Conservation (phyloP, 2,329 filamentous ascomycete genomes). For the Coniochaeta sp. region DNA sequence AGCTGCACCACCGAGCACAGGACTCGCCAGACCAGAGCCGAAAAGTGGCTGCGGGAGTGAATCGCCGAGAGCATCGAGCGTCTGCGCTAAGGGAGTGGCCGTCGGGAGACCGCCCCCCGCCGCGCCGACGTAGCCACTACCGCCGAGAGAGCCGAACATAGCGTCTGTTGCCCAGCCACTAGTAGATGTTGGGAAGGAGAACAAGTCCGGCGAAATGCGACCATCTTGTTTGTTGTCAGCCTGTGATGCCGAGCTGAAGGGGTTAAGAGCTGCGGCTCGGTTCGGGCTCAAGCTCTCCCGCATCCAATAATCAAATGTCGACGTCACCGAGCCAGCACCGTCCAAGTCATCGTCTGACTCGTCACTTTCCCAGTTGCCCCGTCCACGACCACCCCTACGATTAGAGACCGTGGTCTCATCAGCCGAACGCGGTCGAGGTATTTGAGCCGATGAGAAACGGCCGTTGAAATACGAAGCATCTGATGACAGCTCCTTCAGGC, state of each 20-base stretch:
- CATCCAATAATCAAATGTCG: slow-evolving; percentile 51
- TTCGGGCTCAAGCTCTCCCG: slow-evolving; percentile 40
- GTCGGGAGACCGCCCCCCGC: slow-evolving; percentile 11
- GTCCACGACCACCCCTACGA: slow-evolving; percentile 17
- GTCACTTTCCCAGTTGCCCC: slow-evolving; percentile 36
- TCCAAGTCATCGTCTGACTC: slow-evolving; percentile 29
- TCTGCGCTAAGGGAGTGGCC: slow-evolving; percentile 18
- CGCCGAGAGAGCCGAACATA: slow-evolving; percentile 36
- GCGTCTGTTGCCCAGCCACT: slow-evolving; percentile 38
- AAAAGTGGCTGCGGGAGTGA: slow-evolving; percentile 35
- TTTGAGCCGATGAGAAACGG: slow-evolving; percentile 11
- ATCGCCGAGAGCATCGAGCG: slow-evolving; percentile 36
- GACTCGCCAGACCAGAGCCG: slow-evolving; percentile 22
- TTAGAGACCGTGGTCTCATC: slow-evolving; percentile 35
- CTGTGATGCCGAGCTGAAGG: slow-evolving; percentile 16
- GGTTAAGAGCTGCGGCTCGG: slow-evolving; percentile 13
- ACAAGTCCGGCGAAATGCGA: slow-evolving; percentile 42
- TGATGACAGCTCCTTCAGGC: slow-evolving; percentile 16
- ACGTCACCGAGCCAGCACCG: slow-evolving; percentile 37
- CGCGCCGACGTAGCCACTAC: slow-evolving; percentile 21
- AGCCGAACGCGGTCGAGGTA: slow-evolving; percentile 38
- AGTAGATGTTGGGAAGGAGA: slow-evolving; percentile 38
- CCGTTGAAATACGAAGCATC: slow-evolving; percentile 19
- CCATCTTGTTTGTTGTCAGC: slow-evolving; percentile 7
- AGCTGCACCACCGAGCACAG: slow-evolving; percentile 13